Percentiles rank a stretch among this genome's conserved stretches.
phyloP scores from a whole-genome alignment of 305 asterid genomes.

The Withania somnifera region DNA sequence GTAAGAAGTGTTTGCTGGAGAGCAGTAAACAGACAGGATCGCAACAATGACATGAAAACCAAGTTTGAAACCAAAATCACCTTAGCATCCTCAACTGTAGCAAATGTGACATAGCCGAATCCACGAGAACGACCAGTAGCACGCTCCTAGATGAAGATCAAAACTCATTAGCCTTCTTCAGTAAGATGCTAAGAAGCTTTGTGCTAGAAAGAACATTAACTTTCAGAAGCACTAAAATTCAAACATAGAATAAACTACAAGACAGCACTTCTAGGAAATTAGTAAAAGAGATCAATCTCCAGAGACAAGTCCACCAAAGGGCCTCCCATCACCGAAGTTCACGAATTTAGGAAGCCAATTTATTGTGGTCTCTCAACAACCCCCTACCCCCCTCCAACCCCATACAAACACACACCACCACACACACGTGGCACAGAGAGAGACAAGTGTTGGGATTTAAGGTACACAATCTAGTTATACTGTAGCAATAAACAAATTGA shows the following conservation, averaged over 20 bases:
- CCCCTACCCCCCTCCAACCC: no score
- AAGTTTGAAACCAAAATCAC: conserved; percentile 22
- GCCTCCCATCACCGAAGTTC: not conserved
- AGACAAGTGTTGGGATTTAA: no score
- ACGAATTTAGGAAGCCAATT: not conserved
- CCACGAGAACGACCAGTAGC: conserved; percentile 96
- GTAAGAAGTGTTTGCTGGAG: not conserved
- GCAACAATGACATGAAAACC: conserved; percentile 2
- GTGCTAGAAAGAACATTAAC: not conserved
- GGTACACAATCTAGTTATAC: no score
- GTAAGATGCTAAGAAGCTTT: not conserved
- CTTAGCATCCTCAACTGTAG: conserved; percentile 69
- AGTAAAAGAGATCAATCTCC: not conserved
- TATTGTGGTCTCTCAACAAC: no score
- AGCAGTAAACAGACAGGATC: not conserved
- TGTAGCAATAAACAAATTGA: not conserved
- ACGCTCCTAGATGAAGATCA: conserved; percentile 53
- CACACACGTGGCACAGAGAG: no score
- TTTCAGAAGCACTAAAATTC: not conserved
- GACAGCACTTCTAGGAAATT: not conserved
- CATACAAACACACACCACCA: no score
- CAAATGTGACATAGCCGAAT: conserved; percentile 92
- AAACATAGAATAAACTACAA: not conserved
- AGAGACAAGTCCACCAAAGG: not conserved
- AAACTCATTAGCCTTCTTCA: conserved; percentile 6